Percentiles rank a stretch among this genome's conserved stretches.
Evolutionary conservation across 2,329 filamentous ascomycete genomes (phyloP).

Genomic region (Alternaria brassicicola): DNA sequence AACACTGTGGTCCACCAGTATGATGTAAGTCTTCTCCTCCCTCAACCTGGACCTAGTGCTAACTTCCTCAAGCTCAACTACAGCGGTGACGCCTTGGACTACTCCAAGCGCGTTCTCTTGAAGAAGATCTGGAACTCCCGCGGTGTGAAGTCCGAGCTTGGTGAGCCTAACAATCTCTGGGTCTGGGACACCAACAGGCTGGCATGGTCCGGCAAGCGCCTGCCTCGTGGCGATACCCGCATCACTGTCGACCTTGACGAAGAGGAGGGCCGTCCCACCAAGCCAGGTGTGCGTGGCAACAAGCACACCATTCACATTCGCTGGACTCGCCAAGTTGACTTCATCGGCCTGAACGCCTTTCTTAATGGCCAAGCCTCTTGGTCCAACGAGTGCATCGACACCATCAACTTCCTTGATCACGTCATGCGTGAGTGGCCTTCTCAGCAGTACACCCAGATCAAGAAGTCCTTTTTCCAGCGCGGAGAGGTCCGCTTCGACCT

Average conservation of each 20-base stretch:
- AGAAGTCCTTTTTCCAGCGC: slow-evolving; percentile 78
- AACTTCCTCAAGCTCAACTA: slow-evolving; percentile 61
- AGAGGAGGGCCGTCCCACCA: slow-evolving; percentile 55
- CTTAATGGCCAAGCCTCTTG: slow-evolving; percentile 61
- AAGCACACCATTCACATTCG: slow-evolving; percentile 67
- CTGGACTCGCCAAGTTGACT: slow-evolving; percentile 70
- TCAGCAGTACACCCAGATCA: slow-evolving; percentile 70
- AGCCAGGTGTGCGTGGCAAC: slow-evolving; percentile 47
- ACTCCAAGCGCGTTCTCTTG: slow-evolving; percentile 66
- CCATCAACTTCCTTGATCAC: slow-evolving; percentile 91
- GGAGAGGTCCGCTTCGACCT: slow-evolving; percentile 60
- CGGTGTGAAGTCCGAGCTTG: slow-evolving; percentile 62
- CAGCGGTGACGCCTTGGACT: slow-evolving; percentile 65
- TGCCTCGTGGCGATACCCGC: slow-evolving; percentile 40
- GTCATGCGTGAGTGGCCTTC: slow-evolving; percentile 81
- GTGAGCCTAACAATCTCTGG: slow-evolving; percentile 58
- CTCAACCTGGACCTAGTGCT: slow-evolving; percentile 1
- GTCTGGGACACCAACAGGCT: slow-evolving; percentile 85
- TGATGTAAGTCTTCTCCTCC: slow-evolving; percentile 66
- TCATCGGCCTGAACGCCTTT: slow-evolving; percentile 70
- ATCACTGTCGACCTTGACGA: slow-evolving; percentile 74
- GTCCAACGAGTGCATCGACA: slow-evolving; percentile 69
- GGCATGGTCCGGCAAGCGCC: slow-evolving; percentile 66
- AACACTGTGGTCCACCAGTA: slow-evolving; percentile 76
- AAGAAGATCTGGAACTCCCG: slow-evolving; percentile 77